Percentiles rank a stretch among this genome's conserved stretches.
Evolutionary conservation across 805 yeast species (phyloP).

Genomic region (Kodamaea kakaduensis): DNA sequence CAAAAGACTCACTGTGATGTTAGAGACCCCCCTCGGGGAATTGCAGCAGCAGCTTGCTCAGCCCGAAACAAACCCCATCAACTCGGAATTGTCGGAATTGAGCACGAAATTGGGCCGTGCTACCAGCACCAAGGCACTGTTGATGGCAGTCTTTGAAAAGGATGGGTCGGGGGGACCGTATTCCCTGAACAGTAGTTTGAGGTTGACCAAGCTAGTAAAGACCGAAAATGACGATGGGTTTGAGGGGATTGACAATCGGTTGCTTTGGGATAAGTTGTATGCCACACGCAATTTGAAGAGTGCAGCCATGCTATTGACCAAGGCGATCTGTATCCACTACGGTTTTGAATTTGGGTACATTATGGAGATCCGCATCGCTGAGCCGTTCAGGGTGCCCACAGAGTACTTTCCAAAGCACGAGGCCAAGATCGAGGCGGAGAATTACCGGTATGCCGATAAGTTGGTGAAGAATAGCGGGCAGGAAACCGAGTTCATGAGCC

Average conservation of each 20-base stretch:
- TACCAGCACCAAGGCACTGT: constrained; percentile 39
- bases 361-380: constrained; percentile 49
- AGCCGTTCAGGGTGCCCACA: constrained; percentile 37
- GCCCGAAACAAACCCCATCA: constrained; percentile 2
- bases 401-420: constrained; percentile 43
- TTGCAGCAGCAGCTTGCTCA: constrained; percentile 9
- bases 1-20: constrained; percentile 37
- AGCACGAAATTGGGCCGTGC: constrained; percentile 50
- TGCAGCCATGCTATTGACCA: constrained; percentile 42
- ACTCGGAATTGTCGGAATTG: constrained; percentile 28
- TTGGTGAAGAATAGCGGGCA: constrained; percentile 21
- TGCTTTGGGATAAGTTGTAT: constrained; percentile 34
- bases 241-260: constrained; percentile 19
- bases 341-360: constrained; percentile 45
- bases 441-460: constrained; percentile 36
- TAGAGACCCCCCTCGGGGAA: constrained; percentile 31
- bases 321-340: constrained; percentile 30
- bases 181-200: constrained; percentile 44
- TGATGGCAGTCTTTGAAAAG: constrained; percentile 49
- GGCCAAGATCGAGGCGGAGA: constrained; percentile 42
- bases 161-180: constrained; percentile 67
- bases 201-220: constrained; percentile 29
- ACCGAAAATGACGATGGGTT: constrained; percentile 7
- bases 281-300: constrained; percentile 37
- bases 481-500: constrained; percentile 36